Evolutionary conservation across 116 monocot genomes (phyloP).

Genomic region (Cymodocea nodosa): DNA sequence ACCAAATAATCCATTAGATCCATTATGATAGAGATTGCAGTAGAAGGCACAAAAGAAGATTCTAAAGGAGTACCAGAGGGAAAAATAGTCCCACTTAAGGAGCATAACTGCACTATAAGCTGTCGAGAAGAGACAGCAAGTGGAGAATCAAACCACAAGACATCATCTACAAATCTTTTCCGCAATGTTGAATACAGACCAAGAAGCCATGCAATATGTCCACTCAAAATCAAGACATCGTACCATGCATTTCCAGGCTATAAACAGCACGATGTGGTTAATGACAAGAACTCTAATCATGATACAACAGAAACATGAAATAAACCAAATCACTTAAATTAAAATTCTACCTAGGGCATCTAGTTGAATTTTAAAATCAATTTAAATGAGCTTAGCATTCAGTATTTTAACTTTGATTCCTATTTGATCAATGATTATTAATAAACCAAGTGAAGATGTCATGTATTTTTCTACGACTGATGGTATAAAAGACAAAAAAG

Average conservation of each 20-base stretch:
- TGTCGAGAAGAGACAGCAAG: slow-evolving; percentile 82
- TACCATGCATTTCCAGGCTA: slow-evolving; percentile 88
- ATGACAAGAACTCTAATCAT: neutral
- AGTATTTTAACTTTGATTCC: too few relatives aligned
- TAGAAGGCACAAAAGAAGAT: neutral
- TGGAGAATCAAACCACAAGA: slow-evolving; percentile 78
- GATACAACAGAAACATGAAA: neutral
- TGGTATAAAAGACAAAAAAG: too few relatives aligned
- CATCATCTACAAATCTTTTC: slow-evolving; percentile 52
- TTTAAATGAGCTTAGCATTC: too few relatives aligned
- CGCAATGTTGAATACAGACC: slow-evolving; percentile 54
- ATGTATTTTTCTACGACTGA: too few relatives aligned
- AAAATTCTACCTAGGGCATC: too few relatives aligned
- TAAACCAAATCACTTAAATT: too few relatives aligned
- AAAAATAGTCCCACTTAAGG: slow-evolving; percentile 67
- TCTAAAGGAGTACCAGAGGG: slow-evolving; percentile 38
- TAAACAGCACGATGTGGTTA: slow-evolving; percentile 13
- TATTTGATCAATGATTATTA: too few relatives aligned
- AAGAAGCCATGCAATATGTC: slow-evolving; percentile 68
- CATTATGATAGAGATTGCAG: too few relatives aligned
- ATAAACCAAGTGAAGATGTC: too few relatives aligned
- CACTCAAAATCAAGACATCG: slow-evolving; percentile 72
- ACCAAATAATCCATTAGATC: too few relatives aligned
- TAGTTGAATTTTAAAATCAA: too few relatives aligned
- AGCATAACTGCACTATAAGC: slow-evolving; percentile 88